Conservation (phyloP, 78 protist genomes). For the Dictyostelium firmibasis region DNA sequence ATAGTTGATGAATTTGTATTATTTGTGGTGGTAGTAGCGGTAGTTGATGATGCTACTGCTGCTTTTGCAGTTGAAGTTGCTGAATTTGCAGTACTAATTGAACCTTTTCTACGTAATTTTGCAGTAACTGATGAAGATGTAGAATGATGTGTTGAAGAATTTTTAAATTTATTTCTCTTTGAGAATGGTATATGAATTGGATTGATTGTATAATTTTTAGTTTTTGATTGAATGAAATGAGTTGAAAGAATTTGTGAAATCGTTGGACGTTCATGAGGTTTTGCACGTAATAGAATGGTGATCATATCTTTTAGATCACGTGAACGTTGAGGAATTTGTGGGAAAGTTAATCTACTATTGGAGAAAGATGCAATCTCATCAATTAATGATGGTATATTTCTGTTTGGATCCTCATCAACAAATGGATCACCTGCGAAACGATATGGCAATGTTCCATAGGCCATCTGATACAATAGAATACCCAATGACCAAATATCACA, state of each 20-base stretch:
- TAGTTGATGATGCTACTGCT: background rate
- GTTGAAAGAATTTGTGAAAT: slow-evolving; percentile 33
- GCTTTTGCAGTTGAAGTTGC: background rate
- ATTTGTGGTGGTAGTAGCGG: background rate
- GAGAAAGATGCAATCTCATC: slow-evolving; percentile 19
- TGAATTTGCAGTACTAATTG: background rate
- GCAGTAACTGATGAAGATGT: background rate
- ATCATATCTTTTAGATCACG: slow-evolving; percentile 59
- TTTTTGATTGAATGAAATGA: slow-evolving; percentile 65
- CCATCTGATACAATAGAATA: slow-evolving; percentile 68
- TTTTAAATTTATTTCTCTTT: background rate
- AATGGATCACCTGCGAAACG: slow-evolving; percentile 57
- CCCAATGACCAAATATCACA: slow-evolving; percentile 86
- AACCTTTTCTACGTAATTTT: background rate
- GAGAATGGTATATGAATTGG: slow-evolving; percentile 18
- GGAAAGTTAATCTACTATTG: slow-evolving; percentile 4
- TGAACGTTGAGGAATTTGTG: slow-evolving; percentile 22
- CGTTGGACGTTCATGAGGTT: slow-evolving; percentile 63
- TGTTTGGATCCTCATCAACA: slow-evolving; percentile 36
- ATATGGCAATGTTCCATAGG: slow-evolving; percentile 67
- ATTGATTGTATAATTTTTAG: slow-evolving; percentile 42
- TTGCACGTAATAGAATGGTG: slow-evolving; percentile 11
- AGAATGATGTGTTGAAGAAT: background rate
- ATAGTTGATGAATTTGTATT: background rate
- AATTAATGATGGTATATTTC: background rate